Conservation (phyloP, 2,329 filamentous ascomycete genomes). For the Fusarium scirpi region DNA sequence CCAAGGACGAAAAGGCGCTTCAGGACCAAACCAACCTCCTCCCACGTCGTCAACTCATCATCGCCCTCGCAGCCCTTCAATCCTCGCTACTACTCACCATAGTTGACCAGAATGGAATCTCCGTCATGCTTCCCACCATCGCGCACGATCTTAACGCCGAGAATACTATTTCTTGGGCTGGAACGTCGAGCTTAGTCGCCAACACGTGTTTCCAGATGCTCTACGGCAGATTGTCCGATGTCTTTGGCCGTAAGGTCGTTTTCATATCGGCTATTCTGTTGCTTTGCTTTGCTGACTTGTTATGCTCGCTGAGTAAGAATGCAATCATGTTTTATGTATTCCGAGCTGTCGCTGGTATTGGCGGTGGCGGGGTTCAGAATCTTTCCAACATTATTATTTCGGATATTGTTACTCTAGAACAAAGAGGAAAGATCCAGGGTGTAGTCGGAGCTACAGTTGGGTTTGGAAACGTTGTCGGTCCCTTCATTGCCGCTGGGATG, state of each 20-base stretch:
- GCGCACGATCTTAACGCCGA: not conserved
- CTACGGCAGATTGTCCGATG: not conserved
- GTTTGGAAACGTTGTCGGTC: not conserved
- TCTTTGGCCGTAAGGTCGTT: slow-evolving; percentile 4
- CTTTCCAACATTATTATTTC: slow-evolving; percentile 3
- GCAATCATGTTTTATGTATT: not conserved
- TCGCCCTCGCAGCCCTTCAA: not conserved
- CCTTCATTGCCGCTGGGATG: not conserved
- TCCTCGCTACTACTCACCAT: not conserved
- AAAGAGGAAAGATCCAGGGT: slow-evolving; percentile 3
- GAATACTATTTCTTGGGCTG: not conserved
- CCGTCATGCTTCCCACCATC: not conserved
- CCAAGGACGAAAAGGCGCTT: not conserved
- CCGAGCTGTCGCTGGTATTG: not conserved
- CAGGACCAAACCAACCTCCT: not conserved
- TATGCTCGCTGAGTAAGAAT: not conserved
- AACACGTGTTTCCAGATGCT: slow-evolving; percentile 16
- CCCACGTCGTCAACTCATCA: not conserved
- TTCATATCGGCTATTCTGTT: not conserved
- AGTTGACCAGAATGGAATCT: slow-evolving; percentile 8
- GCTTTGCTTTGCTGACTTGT: not conserved
- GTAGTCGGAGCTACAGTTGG: not conserved
- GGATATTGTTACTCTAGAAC: not conserved
- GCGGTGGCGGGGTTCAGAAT: not conserved
- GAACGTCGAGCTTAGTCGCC: not conserved